These are phyloP conservation scores for Aspergillus coremiiformis DNA, from an alignment of 495 filamentous ascomycete species.

Conservation along the genomic window DNA sequence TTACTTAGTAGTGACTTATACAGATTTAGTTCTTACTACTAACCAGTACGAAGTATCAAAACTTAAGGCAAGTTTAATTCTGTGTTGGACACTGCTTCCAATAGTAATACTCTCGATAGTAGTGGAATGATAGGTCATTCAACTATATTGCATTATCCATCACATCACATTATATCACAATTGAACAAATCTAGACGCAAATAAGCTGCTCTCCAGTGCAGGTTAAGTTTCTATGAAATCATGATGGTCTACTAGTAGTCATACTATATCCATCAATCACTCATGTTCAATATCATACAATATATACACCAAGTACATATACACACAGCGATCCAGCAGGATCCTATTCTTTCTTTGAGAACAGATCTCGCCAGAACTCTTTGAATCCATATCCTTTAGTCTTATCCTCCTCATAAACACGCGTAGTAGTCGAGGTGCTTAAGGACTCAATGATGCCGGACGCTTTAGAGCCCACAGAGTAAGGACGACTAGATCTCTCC, in stretches of 20 bases:
- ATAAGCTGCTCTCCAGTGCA: neutral
- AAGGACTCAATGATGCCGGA: conserved; percentile 48
- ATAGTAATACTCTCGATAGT: too few species aligned
- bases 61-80: too few species aligned
- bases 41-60: too few species aligned
- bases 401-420: conserved; percentile 63
- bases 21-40: too few species aligned
- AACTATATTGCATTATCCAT: neutral
- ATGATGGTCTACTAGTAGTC: too few species aligned
- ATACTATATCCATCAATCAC: neutral
- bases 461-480: conserved; percentile 24
- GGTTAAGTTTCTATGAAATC: too few species aligned
- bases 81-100: too few species aligned
- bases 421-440: conserved; percentile 41
- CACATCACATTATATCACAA: neutral
- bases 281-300: conserved; percentile 1
- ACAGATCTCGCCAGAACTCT: conserved; percentile 84
- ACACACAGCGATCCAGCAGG: neutral
- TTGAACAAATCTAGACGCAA: neutral
- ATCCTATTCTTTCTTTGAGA: conserved; percentile 32
- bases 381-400: conserved; percentile 71
- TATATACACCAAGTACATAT: neutral
- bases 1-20: too few species aligned
- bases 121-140: neutral
- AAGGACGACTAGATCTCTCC: conserved; percentile 37